Evolutionary conservation across 805 yeast genomes (phyloP).

Genomic region (Clavispora santaluciae): DNA sequence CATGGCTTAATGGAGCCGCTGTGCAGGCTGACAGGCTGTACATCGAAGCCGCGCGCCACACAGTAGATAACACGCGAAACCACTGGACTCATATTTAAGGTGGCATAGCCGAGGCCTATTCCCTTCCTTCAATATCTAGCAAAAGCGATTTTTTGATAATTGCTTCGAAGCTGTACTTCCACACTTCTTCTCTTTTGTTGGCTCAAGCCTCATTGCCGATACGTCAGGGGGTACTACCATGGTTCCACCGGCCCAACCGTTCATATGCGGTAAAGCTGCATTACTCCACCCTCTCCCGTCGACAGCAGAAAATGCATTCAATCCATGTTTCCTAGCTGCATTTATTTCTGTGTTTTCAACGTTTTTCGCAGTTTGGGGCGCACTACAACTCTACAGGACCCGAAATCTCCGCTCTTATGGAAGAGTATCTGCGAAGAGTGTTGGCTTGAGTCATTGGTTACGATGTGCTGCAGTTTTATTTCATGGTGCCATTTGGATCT

Average conservation of each 20-base stretch:
- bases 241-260: neutral
- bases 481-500: slow-evolving; percentile 14
- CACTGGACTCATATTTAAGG: too few species aligned
- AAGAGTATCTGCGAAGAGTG: slow-evolving; percentile 15
- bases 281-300: slow-evolving; percentile 20
- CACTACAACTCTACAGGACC: slow-evolving; percentile 1
- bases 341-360: slow-evolving; percentile 9
- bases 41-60: neutral
- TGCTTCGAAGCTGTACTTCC: too few species aligned
- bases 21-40: neutral
- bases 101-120: neutral
- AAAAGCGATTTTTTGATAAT: too few species aligned
- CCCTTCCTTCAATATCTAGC: too few species aligned
- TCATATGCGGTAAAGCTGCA: slow-evolving; percentile 13
- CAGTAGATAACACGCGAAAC: neutral
- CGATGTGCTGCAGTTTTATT: slow-evolving; percentile 17
- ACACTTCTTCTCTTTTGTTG: too few species aligned
- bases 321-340: slow-evolving; percentile 28
- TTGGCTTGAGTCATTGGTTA: slow-evolving; percentile 22
- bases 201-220: too few species aligned
- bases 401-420: slow-evolving; percentile 13
- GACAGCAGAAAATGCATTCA: slow-evolving; percentile 27
- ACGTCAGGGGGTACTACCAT: too few species aligned
- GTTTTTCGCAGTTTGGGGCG: slow-evolving; percentile 4
- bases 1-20: too few species aligned